phyloP scores from a whole-genome alignment of 306 rosid genomes.

The Rosa chinensis region DNA sequence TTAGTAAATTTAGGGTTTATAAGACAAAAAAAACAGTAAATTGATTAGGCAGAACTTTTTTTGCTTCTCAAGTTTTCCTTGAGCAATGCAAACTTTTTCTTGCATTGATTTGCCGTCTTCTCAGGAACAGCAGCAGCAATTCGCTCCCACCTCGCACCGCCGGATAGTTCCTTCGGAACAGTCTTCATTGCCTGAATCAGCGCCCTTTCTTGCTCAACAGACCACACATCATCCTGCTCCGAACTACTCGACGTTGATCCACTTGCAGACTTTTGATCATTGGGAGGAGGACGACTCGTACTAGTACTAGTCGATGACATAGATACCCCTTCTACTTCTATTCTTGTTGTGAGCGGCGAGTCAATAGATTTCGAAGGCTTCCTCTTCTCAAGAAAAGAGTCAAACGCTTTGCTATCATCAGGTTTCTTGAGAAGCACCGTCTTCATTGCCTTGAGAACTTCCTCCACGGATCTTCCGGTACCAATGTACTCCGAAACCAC shows the following conservation, averaged over 20 bases:
- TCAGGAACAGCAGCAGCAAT: conserved; percentile 89
- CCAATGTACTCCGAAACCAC: conserved; percentile 93
- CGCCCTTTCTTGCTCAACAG: conserved; percentile 81
- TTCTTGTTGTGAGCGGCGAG: conserved; percentile 85
- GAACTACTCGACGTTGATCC: conserved; percentile 48
- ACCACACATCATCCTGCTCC: conserved; percentile 73
- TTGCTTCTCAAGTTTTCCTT: conserved; percentile 88
- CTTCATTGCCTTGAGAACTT: conserved; percentile 89
- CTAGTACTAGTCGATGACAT: conserved; percentile 29
- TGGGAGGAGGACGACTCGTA: conserved; percentile 20
- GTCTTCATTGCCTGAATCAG: conserved; percentile 90
- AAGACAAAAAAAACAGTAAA: neutral
- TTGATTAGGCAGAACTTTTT: conserved; percentile 57
- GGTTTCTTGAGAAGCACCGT: conserved; percentile 93
- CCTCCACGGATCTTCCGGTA: conserved; percentile 88
- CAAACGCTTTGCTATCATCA: conserved; percentile 84
- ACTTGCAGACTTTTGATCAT: conserved; percentile 32
- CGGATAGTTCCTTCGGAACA: conserved; percentile 63
- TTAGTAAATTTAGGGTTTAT: neutral
- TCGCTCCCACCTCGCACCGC: conserved; percentile 82
- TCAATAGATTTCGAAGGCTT: conserved; percentile 75
- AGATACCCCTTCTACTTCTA: conserved; percentile 54
- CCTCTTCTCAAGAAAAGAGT: conserved; percentile 90
- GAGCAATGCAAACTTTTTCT: conserved; percentile 68
- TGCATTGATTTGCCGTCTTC: conserved; percentile 72